Evolutionary conservation across 2,329 filamentous ascomycete species (phyloP).

Genomic region (Leptosphaerulina australis): DNA sequence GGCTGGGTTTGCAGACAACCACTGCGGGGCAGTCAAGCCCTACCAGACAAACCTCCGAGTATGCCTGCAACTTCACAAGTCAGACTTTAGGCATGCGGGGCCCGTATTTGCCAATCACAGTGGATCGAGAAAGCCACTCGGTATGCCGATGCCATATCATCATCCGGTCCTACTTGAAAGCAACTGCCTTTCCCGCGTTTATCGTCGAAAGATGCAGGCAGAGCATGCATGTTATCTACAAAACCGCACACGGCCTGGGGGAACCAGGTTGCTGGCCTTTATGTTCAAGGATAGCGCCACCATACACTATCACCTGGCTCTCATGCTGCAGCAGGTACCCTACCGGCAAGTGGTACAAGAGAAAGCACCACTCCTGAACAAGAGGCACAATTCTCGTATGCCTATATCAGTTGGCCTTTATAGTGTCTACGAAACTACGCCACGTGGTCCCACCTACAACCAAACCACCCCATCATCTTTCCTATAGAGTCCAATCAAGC

Average conservation of each 20-base stretch:
- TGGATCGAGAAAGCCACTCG: conserved; percentile 7
- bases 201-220: not conserved
- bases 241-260: conserved; percentile 4
- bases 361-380: conserved; percentile 7
- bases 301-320: conserved; percentile 3
- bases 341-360: conserved; percentile 13
- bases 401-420: conserved; percentile 5
- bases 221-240: conserved; percentile 1
- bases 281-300: conserved; percentile 3
- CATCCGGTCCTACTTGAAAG: conserved; percentile 4
- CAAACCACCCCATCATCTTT: conserved; percentile 3
- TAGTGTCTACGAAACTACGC: conserved; percentile 10
- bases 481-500: conserved; percentile 3
- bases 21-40: conserved; percentile 10
- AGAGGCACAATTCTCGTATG: conserved; percentile 10
- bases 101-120: conserved; percentile 14
- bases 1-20: conserved; percentile 4
- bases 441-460: conserved; percentile 20
- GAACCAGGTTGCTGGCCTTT: conserved; percentile 4
- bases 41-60: conserved; percentile 10
- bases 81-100: conserved; percentile 6
- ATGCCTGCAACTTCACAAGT: conserved; percentile 13
- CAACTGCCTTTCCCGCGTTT: conserved; percentile 6
- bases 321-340: conserved; percentile 13
- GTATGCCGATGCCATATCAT: conserved; percentile 14